These are phyloP conservation scores for Mortierella claussenii DNA, from an alignment of 192 early-diverging fungal species.

Conservation along the genomic window DNA sequence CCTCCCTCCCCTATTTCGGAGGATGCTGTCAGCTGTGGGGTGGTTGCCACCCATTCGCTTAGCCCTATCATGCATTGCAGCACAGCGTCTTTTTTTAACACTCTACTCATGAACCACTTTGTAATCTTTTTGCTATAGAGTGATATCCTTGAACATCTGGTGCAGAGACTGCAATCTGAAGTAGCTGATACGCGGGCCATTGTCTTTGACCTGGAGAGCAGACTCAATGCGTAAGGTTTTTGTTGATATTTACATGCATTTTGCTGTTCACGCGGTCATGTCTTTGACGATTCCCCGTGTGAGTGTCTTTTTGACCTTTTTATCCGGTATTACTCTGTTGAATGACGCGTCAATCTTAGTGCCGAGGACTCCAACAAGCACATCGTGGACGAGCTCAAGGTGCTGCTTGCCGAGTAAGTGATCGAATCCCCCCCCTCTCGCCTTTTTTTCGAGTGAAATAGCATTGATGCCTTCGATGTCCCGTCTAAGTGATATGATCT, in stretches of 20 bases:
- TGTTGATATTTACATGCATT: neutral
- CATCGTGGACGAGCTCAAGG: conserved; percentile 48
- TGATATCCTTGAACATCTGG: conserved; percentile 34
- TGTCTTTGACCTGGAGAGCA: conserved; percentile 40
- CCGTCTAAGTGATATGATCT: no score
- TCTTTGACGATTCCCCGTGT: neutral
- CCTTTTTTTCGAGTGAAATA: neutral
- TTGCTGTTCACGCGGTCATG: neutral
- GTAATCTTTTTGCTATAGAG: no score
- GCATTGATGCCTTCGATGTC: neutral
- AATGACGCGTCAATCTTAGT: no score
- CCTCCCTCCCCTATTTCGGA: neutral
- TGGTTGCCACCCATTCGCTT: neutral
- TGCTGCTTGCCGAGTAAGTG: conserved; percentile 46
- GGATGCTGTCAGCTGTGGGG: neutral
- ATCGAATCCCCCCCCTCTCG: neutral
- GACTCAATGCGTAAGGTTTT: conserved; percentile 42
- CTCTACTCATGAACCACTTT: no score
- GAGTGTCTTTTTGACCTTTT: neutral
- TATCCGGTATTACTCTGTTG: conserved; percentile 3
- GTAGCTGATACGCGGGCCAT: conserved; percentile 46
- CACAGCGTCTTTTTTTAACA: no score
- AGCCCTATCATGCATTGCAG: neutral
- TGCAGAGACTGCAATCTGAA: conserved; percentile 40
- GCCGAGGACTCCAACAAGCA: conserved; percentile 49